Evolutionary conservation across 2,329 filamentous ascomycete species (phyloP).

Genomic region (Alternaria atra): DNA sequence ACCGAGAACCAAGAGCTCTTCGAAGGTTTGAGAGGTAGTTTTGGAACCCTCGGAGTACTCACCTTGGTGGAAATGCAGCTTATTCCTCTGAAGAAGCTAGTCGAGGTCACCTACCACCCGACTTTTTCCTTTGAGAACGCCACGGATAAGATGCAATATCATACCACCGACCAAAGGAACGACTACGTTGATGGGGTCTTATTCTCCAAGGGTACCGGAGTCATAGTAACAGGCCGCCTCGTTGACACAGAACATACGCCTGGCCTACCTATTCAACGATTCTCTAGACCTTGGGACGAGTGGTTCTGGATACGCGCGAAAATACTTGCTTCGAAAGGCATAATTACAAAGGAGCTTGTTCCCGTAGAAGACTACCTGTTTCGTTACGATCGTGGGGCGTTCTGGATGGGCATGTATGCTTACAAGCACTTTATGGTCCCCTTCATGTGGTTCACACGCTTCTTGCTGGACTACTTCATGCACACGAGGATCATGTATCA

Average conservation of each 20-base stretch:
- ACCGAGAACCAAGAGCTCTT: slow-evolving; percentile 64
- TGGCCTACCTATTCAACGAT: slow-evolving; percentile 49
- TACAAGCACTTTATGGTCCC: slow-evolving; percentile 68
- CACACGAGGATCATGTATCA: slow-evolving; percentile 71
- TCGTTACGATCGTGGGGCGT: slow-evolving; percentile 69
- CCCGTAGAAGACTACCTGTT: slow-evolving; percentile 66
- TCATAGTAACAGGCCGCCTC: slow-evolving; percentile 69
- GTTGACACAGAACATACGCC: slow-evolving; percentile 53
- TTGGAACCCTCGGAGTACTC: slow-evolving; percentile 69
- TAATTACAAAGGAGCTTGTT: slow-evolving; percentile 50
- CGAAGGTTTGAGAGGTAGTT: slow-evolving; percentile 65
- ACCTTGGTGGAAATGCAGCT: slow-evolving; percentile 68
- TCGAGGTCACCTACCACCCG: slow-evolving; percentile 70
- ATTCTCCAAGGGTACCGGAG: slow-evolving; percentile 63
- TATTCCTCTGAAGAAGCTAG: slow-evolving; percentile 62
- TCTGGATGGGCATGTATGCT: slow-evolving; percentile 69
- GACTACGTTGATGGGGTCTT: slow-evolving; percentile 76
- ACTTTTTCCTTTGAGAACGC: slow-evolving; percentile 60
- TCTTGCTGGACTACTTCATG: slow-evolving; percentile 67
- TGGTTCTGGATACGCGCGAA: slow-evolving; percentile 78
- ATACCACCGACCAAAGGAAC: slow-evolving; percentile 50
- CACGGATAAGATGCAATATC: slow-evolving; percentile 58
- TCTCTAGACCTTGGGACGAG: slow-evolving; percentile 67
- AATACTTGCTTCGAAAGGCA: slow-evolving; percentile 15
- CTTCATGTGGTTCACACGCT: slow-evolving; percentile 66